A percentile compares a stretch with the other conserved stretches of the same genome.
These are phyloP conservation scores for Mycocentrospora acerina DNA, from an alignment of 2,329 filamentous ascomycete genomes.

Conservation along the genomic window DNA sequence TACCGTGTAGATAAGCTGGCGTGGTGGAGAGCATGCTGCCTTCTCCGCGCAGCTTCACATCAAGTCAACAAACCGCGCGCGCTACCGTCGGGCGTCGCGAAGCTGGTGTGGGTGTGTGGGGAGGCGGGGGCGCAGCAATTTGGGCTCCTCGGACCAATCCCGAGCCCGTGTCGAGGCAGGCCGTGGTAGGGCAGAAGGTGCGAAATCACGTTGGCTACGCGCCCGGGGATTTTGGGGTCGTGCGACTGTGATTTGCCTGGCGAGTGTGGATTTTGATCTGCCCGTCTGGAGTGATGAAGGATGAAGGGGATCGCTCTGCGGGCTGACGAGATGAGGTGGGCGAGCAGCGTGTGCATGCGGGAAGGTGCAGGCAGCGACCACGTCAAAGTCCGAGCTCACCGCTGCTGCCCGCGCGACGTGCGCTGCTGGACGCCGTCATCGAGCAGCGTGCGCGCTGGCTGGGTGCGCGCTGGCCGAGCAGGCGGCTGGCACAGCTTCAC, in stretches of 20 bases:
- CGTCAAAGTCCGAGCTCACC: constrained; percentile 12
- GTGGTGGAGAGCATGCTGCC: too few species aligned
- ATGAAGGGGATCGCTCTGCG: not conserved
- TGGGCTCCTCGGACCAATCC: constrained; percentile 19
- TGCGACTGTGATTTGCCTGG: constrained; percentile 36
- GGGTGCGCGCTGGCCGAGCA: too few species aligned
- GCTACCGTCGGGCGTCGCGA: not conserved
- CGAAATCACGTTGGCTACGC: constrained; percentile 35
- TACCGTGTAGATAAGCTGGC: too few species aligned
- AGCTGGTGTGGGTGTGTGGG: not conserved
- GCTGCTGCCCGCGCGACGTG: constrained; percentile 9
- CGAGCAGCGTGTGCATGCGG: constrained; percentile 3
- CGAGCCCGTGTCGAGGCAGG: constrained; percentile 4
- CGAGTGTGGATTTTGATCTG: constrained; percentile 14
- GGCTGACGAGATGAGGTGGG: constrained; percentile 1
- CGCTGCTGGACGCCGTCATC: too few species aligned
- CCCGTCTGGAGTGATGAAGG: not conserved
- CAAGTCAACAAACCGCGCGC: not conserved
- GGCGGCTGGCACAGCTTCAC: not conserved
- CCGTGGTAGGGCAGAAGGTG: constrained; percentile 6
- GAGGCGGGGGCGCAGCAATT: constrained; percentile 22
- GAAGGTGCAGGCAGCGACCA: constrained; percentile 7
- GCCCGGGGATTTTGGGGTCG: constrained; percentile 19
- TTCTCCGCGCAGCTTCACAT: not conserved
- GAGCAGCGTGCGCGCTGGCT: too few species aligned